Base-by-base conservation (phyloP, 495 filamentous ascomycete species). In the Clavariopsis aquatica region DNA sequence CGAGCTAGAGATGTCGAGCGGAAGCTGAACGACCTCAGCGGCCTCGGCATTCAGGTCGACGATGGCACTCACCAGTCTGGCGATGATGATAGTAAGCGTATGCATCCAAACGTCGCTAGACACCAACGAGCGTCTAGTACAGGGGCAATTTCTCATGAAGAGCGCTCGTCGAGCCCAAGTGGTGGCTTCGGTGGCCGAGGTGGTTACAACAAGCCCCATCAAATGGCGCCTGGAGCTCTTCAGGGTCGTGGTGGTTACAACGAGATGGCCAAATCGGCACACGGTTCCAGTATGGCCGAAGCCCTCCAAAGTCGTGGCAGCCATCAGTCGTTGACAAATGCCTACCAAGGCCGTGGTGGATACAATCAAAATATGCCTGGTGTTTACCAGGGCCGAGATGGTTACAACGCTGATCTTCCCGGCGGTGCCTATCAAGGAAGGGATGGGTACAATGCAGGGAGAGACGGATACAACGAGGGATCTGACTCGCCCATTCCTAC, bases 381-480 rank as follows among this genome's bases (percentile, higher is more conserved):
- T 19, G 57, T 26, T 23, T 51, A 60, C 49, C 56, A 60, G 51
- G 64, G 64, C 15, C 57, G 64, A 17, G 57, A 52, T 20, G 57
- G 58, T 4, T 67, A 66, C 46, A 67, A 67, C 23, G 22, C 26
- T 22, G 47, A 51, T 13, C 5, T 51, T 9, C 47, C 47, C 20
- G 47, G 38, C 38, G 38, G 38, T 43, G 38, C 38, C 38, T 43
- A 43, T 43, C 38, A 43, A 43, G 38, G 38, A 8, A 8, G 38
- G 38, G 38, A 43, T 43, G 52, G 57, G 1, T 66, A 70, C 66
- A 69, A 69, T 38, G 53, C n/a, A 12, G 66, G 68, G 0, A 31
- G 67, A 4, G 67, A 69, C 29, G 67, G 67, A 0, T 69, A 69
- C 52, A 69, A 69, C 43, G 47, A 49, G n/a, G 62, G 62, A 62